These are phyloP conservation scores for Quambalaria eucalypti DNA, from an alignment of 1,284 basidiomycete genomes.

Conservation along the genomic window DNA sequence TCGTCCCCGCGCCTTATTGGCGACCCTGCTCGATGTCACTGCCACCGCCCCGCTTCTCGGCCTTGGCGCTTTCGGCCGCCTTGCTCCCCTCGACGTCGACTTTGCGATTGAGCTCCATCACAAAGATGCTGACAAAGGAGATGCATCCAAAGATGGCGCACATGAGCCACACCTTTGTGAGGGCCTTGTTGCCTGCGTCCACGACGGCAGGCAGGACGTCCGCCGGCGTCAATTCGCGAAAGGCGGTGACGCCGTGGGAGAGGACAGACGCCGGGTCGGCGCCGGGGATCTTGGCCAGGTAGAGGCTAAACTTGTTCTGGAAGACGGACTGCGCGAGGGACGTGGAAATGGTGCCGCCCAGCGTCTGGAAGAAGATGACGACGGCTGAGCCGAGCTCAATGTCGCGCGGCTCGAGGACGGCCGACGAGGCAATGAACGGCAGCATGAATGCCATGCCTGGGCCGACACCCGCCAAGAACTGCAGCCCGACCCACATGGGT, in stretches of 20 bases:
- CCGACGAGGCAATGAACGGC: slow-evolving; percentile 20
- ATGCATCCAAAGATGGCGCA: slow-evolving; percentile 12
- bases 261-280: slow-evolving; percentile 12
- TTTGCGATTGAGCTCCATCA: slow-evolving; percentile 22
- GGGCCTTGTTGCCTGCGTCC: slow-evolving; percentile 17
- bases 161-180: slow-evolving; percentile 16
- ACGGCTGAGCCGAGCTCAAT: slow-evolving; percentile 20
- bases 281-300: slow-evolving; percentile 12
- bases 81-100: background rate
- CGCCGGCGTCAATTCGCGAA: slow-evolving; percentile 12
- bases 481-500: slow-evolving; percentile 14
- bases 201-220: slow-evolving; percentile 7
- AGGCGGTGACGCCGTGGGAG: slow-evolving; percentile 17
- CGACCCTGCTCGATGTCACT: background rate
- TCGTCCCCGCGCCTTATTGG: no score
- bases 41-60: background rate
- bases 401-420: slow-evolving; percentile 12
- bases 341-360: slow-evolving; percentile 22
- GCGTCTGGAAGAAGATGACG: slow-evolving; percentile 26
- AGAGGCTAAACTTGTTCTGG: slow-evolving; percentile 21
- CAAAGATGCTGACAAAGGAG: slow-evolving; percentile 14
- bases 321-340: slow-evolving; percentile 19
- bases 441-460: slow-evolving; percentile 22
- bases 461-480: slow-evolving; percentile 21
- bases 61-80: background rate